A percentile compares a stretch with the other conserved stretches of the same genome.
Conservation (phyloP, 192 early-diverging fungal species). For the Coemansia sp. region DNA sequence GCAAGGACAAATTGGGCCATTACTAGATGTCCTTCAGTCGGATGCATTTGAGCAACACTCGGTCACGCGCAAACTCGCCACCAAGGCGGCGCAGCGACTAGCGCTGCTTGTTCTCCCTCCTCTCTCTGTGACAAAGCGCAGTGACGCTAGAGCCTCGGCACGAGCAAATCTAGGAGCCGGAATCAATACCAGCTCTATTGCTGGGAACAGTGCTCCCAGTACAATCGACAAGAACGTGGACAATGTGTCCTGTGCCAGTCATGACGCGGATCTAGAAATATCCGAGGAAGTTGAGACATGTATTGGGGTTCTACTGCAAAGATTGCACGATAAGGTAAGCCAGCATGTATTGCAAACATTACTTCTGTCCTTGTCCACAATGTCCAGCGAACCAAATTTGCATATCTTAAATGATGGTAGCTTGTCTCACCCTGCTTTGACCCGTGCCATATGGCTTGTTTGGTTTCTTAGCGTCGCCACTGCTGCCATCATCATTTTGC, state of each 20-base stretch:
- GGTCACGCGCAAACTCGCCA: constrained; percentile 74
- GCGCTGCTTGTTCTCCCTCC: constrained; percentile 80
- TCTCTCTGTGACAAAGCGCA: constrained; percentile 62
- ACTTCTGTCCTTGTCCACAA: background rate
- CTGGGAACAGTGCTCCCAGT: background rate
- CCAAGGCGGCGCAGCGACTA: constrained; percentile 83
- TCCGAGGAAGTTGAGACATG: constrained; percentile 82
- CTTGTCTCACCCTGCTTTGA: background rate
- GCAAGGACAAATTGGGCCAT: constrained; percentile 13
- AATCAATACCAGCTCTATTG: background rate
- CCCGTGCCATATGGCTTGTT: constrained; percentile 1
- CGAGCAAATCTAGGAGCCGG: constrained; percentile 18
- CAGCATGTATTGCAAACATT: constrained; percentile 10
- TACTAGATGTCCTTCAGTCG: constrained; percentile 46
- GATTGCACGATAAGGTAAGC: constrained; percentile 75
- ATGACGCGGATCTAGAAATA: constrained; percentile 69
- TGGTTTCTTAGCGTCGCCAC: background rate
- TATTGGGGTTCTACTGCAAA: constrained; percentile 80
- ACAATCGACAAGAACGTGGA: background rate
- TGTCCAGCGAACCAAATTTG: background rate
- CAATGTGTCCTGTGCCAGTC: background rate
- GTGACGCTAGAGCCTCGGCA: constrained; percentile 50
- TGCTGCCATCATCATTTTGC: background rate
- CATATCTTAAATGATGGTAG: background rate
- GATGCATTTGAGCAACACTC: constrained; percentile 65